Conservation (phyloP, 495 filamentous ascomycete species). For the Aspergillus sclerotiicarbonarius region DNA sequence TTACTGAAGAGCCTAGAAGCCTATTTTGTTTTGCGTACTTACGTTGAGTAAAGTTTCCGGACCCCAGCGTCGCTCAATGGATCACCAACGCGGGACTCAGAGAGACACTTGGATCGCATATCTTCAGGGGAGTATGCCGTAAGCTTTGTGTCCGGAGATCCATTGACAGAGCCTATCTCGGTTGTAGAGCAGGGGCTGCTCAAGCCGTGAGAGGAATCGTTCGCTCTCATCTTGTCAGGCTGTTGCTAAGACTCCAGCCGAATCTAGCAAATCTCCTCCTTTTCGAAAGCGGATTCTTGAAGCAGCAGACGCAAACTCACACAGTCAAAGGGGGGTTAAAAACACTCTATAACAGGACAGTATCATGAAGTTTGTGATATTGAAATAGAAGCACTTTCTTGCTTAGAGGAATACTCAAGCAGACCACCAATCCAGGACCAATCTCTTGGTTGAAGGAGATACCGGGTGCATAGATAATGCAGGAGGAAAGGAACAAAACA, state of each 20-base stretch:
- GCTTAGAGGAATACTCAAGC: background rate
- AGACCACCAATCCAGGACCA: background rate
- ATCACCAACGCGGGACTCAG: constrained; percentile 15
- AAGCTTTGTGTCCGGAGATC: constrained; percentile 61
- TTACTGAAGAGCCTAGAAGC: constrained; percentile 8
- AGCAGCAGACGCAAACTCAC: background rate
- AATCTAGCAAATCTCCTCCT: background rate
- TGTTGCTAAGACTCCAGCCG: background rate
- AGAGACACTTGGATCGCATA: constrained; percentile 20
- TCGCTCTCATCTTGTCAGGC: constrained; percentile 22
- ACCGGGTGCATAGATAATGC: background rate
- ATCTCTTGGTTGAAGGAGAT: background rate
- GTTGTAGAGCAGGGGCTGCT: constrained; percentile 60
- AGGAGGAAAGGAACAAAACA: background rate
- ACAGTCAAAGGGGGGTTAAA: background rate
- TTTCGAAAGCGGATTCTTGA: background rate
- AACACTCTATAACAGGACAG: background rate
- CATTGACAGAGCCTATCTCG: constrained; percentile 52
- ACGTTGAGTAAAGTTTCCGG: constrained; percentile 22
- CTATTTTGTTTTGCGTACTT: constrained; percentile 5
- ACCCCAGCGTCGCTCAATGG: constrained; percentile 18
- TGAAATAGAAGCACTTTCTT: background rate
- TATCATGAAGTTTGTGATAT: background rate
- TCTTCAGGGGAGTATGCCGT: constrained; percentile 66
- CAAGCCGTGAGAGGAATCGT: constrained; percentile 25